phyloP scores from a whole-genome alignment of 495 filamentous ascomycete species.

The Penicillium coffeae region DNA sequence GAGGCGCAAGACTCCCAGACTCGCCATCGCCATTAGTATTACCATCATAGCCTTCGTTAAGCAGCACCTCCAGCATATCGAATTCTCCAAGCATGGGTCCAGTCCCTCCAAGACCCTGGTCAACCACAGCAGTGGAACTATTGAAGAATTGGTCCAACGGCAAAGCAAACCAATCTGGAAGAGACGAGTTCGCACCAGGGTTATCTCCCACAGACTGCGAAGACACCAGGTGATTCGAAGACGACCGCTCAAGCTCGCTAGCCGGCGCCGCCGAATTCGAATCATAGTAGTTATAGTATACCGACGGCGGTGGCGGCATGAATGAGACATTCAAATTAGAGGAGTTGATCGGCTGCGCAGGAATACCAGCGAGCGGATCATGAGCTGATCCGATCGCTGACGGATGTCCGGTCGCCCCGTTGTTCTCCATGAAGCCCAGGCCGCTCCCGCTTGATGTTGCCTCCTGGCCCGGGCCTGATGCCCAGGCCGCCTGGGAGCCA shows the following conservation, averaged over 20 bases:
- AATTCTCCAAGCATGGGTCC: slow-evolving; percentile 48
- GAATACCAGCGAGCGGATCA: slow-evolving; percentile 45
- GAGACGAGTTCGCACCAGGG: slow-evolving; percentile 19
- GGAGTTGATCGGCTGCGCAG: slow-evolving; percentile 46
- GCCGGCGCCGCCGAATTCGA: slow-evolving; percentile 31
- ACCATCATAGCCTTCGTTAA: slow-evolving; percentile 45
- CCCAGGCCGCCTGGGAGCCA: slow-evolving; percentile 31
- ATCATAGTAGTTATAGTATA: slow-evolving; percentile 48
- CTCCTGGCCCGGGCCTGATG: slow-evolving; percentile 23
- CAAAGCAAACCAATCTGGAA: slow-evolving; percentile 46
- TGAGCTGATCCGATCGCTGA: slow-evolving; percentile 30
- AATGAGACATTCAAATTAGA: slow-evolving; percentile 46
- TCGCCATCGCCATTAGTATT: slow-evolving; percentile 25
- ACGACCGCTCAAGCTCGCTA: slow-evolving; percentile 28
- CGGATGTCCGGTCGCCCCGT: slow-evolving; percentile 18
- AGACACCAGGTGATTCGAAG: slow-evolving; percentile 23
- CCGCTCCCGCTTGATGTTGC: slow-evolving; percentile 20
- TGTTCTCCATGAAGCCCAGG: slow-evolving; percentile 33
- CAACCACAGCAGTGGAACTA: slow-evolving; percentile 44
- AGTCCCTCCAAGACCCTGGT: slow-evolving; percentile 46
- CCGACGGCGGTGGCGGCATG: slow-evolving; percentile 47
- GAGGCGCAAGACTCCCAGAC: slow-evolving; percentile 18
- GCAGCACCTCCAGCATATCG: slow-evolving; percentile 46
- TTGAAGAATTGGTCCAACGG: slow-evolving; percentile 52
- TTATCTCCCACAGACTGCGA: slow-evolving; percentile 32